phyloP scores from a whole-genome alignment of 208 protist genomes.

The Crithidia sp. region DNA sequence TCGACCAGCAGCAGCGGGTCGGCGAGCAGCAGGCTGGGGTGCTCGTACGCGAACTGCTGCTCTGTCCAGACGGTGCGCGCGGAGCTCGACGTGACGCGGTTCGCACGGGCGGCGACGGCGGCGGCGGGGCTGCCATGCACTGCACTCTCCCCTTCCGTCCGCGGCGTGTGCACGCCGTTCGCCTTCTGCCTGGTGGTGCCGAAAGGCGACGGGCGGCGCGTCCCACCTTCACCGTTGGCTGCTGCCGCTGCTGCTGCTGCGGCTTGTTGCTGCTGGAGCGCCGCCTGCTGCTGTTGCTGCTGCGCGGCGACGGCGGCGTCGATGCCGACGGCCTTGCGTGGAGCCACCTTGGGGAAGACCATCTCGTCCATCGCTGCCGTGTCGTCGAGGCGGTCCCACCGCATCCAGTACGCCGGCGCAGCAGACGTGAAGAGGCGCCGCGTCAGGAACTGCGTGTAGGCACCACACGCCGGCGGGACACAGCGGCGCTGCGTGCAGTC shows the following conservation, averaged over 20 bases:
- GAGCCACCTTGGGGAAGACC: constrained; percentile 11
- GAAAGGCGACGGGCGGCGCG: neutral
- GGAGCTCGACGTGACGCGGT: neutral
- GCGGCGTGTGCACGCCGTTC: neutral
- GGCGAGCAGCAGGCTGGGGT: constrained; percentile 22
- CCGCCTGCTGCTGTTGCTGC: constrained; percentile 10
- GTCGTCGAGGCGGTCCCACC: constrained; percentile 36
- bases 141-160: neutral
- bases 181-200: neutral
- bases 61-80: constrained; percentile 27
- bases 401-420: constrained; percentile 30
- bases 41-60: constrained; percentile 36
- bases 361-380: constrained; percentile 39
- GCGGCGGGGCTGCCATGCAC: constrained; percentile 1
- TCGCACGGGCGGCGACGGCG: neutral
- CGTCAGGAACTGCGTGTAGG: constrained; percentile 24
- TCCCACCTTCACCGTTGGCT: neutral
- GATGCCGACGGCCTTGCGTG: neutral
- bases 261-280: neutral
- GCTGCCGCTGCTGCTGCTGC: neutral
- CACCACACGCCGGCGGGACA: constrained; percentile 13
- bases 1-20: constrained; percentile 27
- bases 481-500: constrained; percentile 25
- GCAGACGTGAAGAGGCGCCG: constrained; percentile 30
- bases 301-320: neutral